Base-by-base conservation (phyloP, 805 yeast species). In the Candida tammaniensis region DNA sequence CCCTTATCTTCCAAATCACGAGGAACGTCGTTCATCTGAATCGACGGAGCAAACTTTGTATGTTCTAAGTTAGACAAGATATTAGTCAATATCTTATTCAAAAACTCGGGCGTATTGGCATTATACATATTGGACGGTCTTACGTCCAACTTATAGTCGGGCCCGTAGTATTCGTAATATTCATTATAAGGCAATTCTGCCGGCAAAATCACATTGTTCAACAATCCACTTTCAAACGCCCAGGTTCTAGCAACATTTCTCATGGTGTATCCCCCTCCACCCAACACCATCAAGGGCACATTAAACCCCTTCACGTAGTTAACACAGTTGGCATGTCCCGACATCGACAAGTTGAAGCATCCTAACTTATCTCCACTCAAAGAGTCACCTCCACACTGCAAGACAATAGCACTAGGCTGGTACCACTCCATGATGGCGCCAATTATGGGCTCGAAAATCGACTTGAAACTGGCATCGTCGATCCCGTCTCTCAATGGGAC, bases 221-320 rank as follows among this genome's bases (percentile, higher is more conserved):
- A 72, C 17, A 93, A 71, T 22, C 96, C 91, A 0, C 96, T 81
- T 61, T 93, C 98, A 53, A 73, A 89, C 2, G 96, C 78, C 98
- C 98, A 91, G 9, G 95, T 76, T 47, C 98, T 71, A 4, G 97
- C 87, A 31, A 93, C 98, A 56, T 93, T 93, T 57, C 97, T 76
- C 75, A 95, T 94, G 2, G 98, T 93, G 64, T 93, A 93, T 14
- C 98, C 98, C 48, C 98, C 98, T 31, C 98, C 98, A 25, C 98
- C 98, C 14, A 93, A 72, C 19, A 93, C 95, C 81, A 93, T 76
- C 74, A 86, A 65, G 7, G 98, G 98, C 12, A 93, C 72, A 30
- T 86, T 85, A 54, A 91, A 86, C 7, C 85, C 74, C 56, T 84
- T 85, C 33, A 89, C 87, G 61, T 78, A 91, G 48, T 82, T 80